Conservation (phyloP, 2,329 filamentous ascomycete genomes). For the Lasiodiplodia sp. region DNA sequence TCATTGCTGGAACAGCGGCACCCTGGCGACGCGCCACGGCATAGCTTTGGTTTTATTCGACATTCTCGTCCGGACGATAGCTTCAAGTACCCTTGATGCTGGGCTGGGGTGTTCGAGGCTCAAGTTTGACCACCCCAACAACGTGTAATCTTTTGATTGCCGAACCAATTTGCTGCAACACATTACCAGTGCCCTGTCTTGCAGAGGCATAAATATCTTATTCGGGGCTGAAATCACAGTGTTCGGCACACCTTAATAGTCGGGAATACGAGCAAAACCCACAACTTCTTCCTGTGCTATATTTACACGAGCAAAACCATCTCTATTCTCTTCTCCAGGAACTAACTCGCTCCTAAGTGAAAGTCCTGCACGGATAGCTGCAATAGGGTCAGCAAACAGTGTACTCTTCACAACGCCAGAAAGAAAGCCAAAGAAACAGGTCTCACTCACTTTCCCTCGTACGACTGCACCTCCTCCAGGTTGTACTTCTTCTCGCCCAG, state of each 20-base stretch:
- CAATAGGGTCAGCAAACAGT: constrained; percentile 34
- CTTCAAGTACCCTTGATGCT: too few relatives aligned
- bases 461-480: constrained; percentile 71
- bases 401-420: neutral
- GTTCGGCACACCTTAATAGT: neutral
- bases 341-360: constrained; percentile 34
- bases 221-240: neutral
- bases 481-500: constrained; percentile 75
- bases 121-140: neutral
- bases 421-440: neutral
- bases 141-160: neutral
- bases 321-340: constrained; percentile 18
- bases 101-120: neutral
- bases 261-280: neutral
- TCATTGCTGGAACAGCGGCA: too few relatives aligned
- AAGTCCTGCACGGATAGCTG: constrained; percentile 57
- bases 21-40: too few relatives aligned
- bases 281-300: constrained; percentile 9
- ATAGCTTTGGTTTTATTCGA: too few relatives aligned
- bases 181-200: neutral
- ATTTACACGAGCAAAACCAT: constrained; percentile 11
- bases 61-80: too few relatives aligned
- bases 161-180: neutral
- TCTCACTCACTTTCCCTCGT: constrained; percentile 54
- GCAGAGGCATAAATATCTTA: neutral